Evolutionary conservation across 805 yeast species (phyloP), one percentile per base, ranked within the genome.

Genomic region (Kodamaea hsintzibuensis): DNA sequence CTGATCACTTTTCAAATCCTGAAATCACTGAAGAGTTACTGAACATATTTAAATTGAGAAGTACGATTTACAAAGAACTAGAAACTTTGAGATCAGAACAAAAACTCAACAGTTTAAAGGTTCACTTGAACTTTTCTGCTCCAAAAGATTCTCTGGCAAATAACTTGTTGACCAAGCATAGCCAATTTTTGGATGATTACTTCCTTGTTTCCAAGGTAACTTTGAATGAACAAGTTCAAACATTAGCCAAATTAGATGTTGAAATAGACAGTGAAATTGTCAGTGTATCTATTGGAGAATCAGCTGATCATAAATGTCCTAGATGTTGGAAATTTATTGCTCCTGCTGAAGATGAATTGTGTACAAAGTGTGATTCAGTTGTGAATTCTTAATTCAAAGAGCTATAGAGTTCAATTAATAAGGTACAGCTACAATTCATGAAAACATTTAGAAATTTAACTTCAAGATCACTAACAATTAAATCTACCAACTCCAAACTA

Each of bases 261-360:
- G 57, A 42, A 7, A 33, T 56, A 8, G 68, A 67, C 50, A 56
- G 68, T 49, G 60, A 60, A 4, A 53, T 59, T n/a, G 57, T 74
- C 1, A 57, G 57, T 1, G 57, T 77, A 2, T 57, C 66, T 2
- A 78, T 87, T 2, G 69, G 76, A 7, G 74, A 77, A 3, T 79
- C 91, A 0, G 51, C 62, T 0, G 63, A 73, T 1, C 71, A 72
- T 50, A 91, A 91, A 63, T 95, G 99, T 67, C 96, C 97, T 6
- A 81, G 99, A 66, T 95, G 99, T 71, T 95, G 99, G 99, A 89
- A 89, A 63, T 84, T 72, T 64, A 82, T 81, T 7, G 74, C 96
- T 0, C 68, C 63, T 0, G 60, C 57, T 0, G 83, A 78, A 37
- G 82, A 82, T 9, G 68, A 67, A 1, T 71, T 91, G 27, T 93